phyloP scores from a whole-genome alignment of 345 rosid genomes.

The Crucihimalaya himalaica region DNA sequence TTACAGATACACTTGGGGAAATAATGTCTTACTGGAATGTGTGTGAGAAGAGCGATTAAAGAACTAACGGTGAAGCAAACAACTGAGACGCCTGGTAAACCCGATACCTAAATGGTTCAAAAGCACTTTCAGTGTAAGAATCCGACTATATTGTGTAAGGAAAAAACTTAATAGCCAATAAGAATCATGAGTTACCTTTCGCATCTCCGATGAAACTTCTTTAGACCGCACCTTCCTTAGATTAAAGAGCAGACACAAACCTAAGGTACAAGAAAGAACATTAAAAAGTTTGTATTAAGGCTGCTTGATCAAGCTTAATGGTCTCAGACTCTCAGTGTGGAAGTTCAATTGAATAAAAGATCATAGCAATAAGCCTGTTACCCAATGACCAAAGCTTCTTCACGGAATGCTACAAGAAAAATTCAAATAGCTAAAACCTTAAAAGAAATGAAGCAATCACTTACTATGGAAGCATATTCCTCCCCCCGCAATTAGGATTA shows the following conservation, averaged over 20 bases:
- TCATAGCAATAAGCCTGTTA: background rate
- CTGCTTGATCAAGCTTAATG: slow-evolving; percentile 4
- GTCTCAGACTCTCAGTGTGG: background rate
- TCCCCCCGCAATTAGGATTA: slow-evolving; percentile 38
- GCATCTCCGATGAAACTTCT: slow-evolving; percentile 43
- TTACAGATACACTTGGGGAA: background rate
- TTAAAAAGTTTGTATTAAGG: background rate
- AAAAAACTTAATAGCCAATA: background rate
- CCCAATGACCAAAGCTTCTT: slow-evolving; percentile 8
- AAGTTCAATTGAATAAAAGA: background rate
- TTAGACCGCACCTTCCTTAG: slow-evolving; percentile 45
- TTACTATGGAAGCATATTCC: slow-evolving; percentile 44
- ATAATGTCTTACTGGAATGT: slow-evolving; percentile 38
- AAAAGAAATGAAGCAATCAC: slow-evolving; percentile 20
- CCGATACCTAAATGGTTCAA: slow-evolving; percentile 35
- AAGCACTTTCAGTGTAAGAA: background rate
- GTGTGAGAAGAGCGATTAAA: slow-evolving; percentile 39
- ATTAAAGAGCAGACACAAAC: slow-evolving; percentile 38
- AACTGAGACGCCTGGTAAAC: slow-evolving; percentile 45
- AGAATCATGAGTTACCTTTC: slow-evolving; percentile 36
- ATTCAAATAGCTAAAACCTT: background rate
- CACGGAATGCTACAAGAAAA: background rate
- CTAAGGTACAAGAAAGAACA: slow-evolving; percentile 16
- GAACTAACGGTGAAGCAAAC: slow-evolving; percentile 44
- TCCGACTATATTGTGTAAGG: background rate